Base-by-base conservation (phyloP, 179 eudicot species). In the Sideroxylon spinosum region DNA sequence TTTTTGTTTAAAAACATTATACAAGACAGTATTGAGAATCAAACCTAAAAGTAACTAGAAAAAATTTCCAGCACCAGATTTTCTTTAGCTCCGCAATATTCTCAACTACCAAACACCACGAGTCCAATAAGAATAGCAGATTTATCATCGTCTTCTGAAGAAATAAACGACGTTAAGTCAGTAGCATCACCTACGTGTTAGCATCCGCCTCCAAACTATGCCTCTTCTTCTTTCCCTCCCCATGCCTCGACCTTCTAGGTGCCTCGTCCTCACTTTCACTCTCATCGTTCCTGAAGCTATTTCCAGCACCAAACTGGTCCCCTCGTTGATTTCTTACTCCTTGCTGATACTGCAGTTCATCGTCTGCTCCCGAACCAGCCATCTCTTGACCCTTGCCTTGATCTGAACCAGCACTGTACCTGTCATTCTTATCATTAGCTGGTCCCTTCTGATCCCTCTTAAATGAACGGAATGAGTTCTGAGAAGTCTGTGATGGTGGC, bases 261-360 rank as follows among this genome's bases (percentile, higher is more conserved):
- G 99, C 99, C 87, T 96, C 99, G 55, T 95, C 98, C 85, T 93
- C 99, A 46, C 99, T 95, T 67, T 92, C 99, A 80, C 98, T 93
- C 23, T 93, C 99, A 46, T 90, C 96, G 61, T 93, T 91, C 63
- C 81, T 75, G 9, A 78, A 81, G 84, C 79, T 84, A 71, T 83
- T 93, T 75, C 87, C 87, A 12, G 83, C 80, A 25, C 88, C 90
- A 78, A 81, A 85, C 68, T 86, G 89, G 55, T 90, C 94, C 23
- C 87, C 92, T 23, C 76, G 76, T 69, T 77, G 86, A 74, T 75
- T 56, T 64, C 78, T 86, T 62, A 71, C 77, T 65, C 86, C 78
- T 62, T 83, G 89, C 62, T 83, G 86, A 81, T 90, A 75, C 28
- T 64, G 83, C 19, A 77, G 75, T 28, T 90, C 97, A 52, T 84